These are phyloP conservation scores for Fusarium mundagurra DNA, from an alignment of 2,329 filamentous ascomycete species.

Conservation along the genomic window DNA sequence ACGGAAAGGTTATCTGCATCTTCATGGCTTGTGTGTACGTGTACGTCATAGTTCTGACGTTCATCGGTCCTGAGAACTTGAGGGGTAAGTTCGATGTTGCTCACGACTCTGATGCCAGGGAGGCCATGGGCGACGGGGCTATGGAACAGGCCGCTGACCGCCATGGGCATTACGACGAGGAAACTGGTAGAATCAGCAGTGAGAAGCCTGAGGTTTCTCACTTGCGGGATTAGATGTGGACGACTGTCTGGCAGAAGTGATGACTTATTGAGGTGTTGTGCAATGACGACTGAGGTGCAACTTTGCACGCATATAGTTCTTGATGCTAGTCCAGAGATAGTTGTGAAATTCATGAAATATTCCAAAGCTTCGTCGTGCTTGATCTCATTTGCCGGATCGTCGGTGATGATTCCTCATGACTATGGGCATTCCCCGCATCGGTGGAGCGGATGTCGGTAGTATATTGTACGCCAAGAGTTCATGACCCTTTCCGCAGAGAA, in stretches of 20 bases:
- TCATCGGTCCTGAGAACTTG: constrained; percentile 69
- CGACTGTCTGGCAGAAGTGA: background rate
- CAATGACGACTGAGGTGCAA: background rate
- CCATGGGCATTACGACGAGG: constrained; percentile 27
- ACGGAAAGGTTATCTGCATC: constrained; percentile 87
- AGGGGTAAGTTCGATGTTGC: constrained; percentile 61
- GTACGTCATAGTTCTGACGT: constrained; percentile 68
- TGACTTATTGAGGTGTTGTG: background rate
- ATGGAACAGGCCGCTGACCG: constrained; percentile 33
- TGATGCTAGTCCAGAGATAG: background rate
- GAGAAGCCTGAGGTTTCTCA: constrained; percentile 25
- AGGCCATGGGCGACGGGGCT: constrained; percentile 54
- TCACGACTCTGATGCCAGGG: constrained; percentile 59
- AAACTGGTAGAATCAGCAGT: constrained; percentile 18
- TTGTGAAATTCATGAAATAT: background rate
- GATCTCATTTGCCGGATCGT: background rate
- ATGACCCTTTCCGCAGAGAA: background rate
- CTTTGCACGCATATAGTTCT: background rate
- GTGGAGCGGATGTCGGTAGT: constrained; percentile 1
- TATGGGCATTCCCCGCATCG: constrained; percentile 1
- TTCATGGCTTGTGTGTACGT: constrained; percentile 87
- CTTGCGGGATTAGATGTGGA: background rate
- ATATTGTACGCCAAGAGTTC: background rate
- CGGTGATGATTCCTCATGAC: background rate
- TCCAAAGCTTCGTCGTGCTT: background rate